Evolutionary conservation across 108 stramenopile species (phyloP).

Genomic region (Pseudonitzschia multiseries): DNA sequence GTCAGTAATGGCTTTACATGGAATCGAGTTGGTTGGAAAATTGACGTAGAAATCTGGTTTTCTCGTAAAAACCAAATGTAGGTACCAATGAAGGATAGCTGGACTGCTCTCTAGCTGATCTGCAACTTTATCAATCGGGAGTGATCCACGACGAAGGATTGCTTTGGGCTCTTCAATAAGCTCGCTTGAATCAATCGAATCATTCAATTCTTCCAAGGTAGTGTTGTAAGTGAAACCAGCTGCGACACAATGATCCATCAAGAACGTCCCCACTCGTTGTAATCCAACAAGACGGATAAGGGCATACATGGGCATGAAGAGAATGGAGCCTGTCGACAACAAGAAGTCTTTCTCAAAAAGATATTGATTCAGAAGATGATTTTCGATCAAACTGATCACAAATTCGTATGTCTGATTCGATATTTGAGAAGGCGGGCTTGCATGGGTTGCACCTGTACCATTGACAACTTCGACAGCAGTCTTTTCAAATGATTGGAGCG

Average conservation of each 20-base stretch:
- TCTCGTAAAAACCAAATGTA: constrained; percentile 60
- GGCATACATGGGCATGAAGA: constrained; percentile 53
- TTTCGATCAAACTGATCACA: constrained; percentile 62
- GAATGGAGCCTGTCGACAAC: constrained; percentile 19
- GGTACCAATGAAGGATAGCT: constrained; percentile 76
- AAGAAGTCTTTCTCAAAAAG: constrained; percentile 55
- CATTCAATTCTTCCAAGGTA: not conserved
- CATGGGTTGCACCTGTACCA: not conserved
- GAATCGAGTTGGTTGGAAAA: constrained; percentile 75
- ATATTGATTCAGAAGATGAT: constrained; percentile 60
- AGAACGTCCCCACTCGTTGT: constrained; percentile 49
- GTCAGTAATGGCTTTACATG: constrained; percentile 58
- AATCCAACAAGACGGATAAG: constrained; percentile 72
- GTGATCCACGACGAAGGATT: constrained; percentile 24
- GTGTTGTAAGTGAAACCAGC: constrained; percentile 34
- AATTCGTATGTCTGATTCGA: constrained; percentile 38
- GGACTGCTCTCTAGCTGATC: constrained; percentile 57
- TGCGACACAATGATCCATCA: constrained; percentile 72
- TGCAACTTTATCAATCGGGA: constrained; percentile 74
- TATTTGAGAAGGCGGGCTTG: constrained; percentile 9
- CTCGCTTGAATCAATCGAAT: not conserved
- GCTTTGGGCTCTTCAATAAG: constrained; percentile 13
- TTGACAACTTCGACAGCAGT: constrained; percentile 38
- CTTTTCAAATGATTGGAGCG: constrained; percentile 51
- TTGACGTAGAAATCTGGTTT: constrained; percentile 80